Evolutionary conservation across 1,284 basidiomycete genomes (phyloP), one percentile per base, ranked within the genome.

Genomic region (Phlebopus sp.): DNA sequence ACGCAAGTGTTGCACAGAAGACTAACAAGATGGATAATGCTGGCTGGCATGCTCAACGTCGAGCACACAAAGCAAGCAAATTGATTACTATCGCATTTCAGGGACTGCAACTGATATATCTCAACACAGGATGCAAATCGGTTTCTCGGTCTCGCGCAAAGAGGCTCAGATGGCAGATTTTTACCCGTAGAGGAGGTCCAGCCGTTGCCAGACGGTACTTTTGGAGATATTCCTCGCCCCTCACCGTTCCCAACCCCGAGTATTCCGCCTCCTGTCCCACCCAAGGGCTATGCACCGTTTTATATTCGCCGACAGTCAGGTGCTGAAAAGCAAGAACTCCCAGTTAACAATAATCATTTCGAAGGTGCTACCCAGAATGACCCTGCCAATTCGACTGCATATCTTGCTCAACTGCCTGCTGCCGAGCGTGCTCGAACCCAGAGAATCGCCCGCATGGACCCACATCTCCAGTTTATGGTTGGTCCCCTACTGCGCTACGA

Each of bases 401-500:
- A 74, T 46, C 62, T 83, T 44, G 72, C 77, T 7, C 71, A 72
- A 34, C 69, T 86, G 66, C 73, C 71, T 41, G 77, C 87, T 2
- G 74, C 82, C 18, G 84, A 90, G 56, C 75, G 88, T 42, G 81
- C 86, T 8, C 69, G 76, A 39, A 68, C 71, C 13, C 69, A 83
- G 34, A 71, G 73, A 41, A 71, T 78, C 10, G 78, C 78, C 17
- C 75, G 77, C 21, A 90, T 86, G 84, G 68, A 79, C 27, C 89
- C 90, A 2, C 74, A 83, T 60, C 72, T 91, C 30, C 70, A 88
- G 72, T 80, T 89, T 54, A 90, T 90, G 86, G 84, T 82, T 46
- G 94, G 94, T 1, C 95, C 95, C 10, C 75, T 98, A 35, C 71
- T 99, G 54, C 82, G 87, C 52, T 98, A 96, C 67, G 95, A 98